These are phyloP conservation scores for Funneliformis caledonium DNA, from an alignment of 371 early-diverging fungal genomes.

Conservation along the genomic window DNA sequence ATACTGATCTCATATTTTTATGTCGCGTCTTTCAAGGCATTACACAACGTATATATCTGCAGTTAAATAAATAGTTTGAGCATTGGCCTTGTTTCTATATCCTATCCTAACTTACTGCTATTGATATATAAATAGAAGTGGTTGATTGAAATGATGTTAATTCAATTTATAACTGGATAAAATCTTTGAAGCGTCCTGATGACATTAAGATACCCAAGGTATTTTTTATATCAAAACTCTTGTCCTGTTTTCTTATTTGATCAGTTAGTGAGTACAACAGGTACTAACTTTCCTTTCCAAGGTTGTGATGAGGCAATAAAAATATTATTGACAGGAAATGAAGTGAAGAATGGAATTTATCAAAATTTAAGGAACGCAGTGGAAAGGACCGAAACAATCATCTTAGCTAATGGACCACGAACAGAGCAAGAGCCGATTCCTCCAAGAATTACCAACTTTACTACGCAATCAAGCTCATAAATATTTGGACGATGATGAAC, in stretches of 20 bases:
- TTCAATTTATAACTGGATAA: neutral
- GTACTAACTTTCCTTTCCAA: neutral
- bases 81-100: too few relatives aligned
- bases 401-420: neutral
- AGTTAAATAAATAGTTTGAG: too few relatives aligned
- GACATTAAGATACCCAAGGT: neutral
- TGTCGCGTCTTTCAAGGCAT: too few relatives aligned
- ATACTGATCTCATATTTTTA: too few relatives aligned
- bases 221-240: neutral
- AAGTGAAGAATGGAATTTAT: too few relatives aligned
- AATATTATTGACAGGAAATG: neutral
- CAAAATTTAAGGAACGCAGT: too few relatives aligned
- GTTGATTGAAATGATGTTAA: neutral
- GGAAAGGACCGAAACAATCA: neutral
- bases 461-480: neutral
- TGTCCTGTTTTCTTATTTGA: neutral
- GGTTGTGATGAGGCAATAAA: neutral
- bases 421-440: slow-evolving; percentile 7
- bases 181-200: neutral
- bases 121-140: neutral
- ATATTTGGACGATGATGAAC: neutral
- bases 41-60: too few relatives aligned
- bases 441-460: neutral
- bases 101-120: too few relatives aligned
- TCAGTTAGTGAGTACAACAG: neutral